Conservation (phyloP, 192 early-diverging fungal genomes). For the Backusella mclennaniae region DNA sequence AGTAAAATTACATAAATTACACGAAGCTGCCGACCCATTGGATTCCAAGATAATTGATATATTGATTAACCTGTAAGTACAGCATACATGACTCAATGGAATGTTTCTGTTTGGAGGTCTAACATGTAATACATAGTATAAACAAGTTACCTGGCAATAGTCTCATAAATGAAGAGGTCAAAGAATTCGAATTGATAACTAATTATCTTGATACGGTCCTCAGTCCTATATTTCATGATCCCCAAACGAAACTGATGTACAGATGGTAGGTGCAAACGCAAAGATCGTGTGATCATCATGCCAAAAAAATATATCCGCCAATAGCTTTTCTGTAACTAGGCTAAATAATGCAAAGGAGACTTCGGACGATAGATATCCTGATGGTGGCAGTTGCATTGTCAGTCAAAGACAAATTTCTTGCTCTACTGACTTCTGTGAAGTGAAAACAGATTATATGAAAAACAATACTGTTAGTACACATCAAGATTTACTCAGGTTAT, state of each 20-base stretch:
- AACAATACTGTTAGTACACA: constrained; percentile 13
- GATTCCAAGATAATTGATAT: constrained; percentile 19
- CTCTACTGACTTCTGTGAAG: too few species aligned
- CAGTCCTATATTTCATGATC: too few species aligned
- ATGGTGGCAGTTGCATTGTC: not conserved
- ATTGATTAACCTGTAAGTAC: constrained; percentile 12
- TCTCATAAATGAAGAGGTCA: constrained; percentile 20
- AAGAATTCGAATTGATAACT: constrained; percentile 17
- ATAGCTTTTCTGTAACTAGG: constrained; percentile 16
- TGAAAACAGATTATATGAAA: not conserved
- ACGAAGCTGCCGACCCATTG: constrained; percentile 13
- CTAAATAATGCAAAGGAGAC: constrained; percentile 15
- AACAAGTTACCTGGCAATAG: constrained; percentile 18
- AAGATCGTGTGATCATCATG: constrained; percentile 12
- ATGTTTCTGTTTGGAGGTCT: constrained; percentile 19
- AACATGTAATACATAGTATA: constrained; percentile 16
- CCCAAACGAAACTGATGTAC: constrained; percentile 16
- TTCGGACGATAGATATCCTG: not conserved
- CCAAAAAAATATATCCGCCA: not conserved
- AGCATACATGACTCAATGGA: constrained; percentile 2
- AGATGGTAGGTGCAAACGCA: constrained; percentile 21
- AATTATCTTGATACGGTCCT: constrained; percentile 9
- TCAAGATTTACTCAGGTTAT: constrained; percentile 8
- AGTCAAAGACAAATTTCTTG: too few species aligned
- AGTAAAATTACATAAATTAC: not conserved